A percentile compares a stretch with the other conserved stretches of the same genome.
These are phyloP conservation scores for Annona cherimola DNA, from an alignment of 164 flowering plant genomes.

Conservation along the genomic window DNA sequence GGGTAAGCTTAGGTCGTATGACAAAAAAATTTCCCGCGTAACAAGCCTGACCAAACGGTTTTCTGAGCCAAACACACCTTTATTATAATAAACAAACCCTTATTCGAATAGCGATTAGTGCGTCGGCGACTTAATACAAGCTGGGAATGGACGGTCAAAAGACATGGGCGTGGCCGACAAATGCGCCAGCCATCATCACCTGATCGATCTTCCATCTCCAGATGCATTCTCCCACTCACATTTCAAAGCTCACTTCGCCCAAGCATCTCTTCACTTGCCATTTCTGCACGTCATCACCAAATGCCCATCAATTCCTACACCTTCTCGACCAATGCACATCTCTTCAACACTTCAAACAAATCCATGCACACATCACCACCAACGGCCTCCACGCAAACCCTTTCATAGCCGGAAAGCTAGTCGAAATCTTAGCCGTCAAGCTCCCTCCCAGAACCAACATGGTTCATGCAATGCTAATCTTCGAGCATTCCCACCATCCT, in stretches of 20 bases:
- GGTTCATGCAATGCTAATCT: slow-evolving; percentile 14
- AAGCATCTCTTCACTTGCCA: not conserved
- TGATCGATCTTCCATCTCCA: not conserved
- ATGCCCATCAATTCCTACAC: slow-evolving; percentile 6
- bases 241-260: not conserved
- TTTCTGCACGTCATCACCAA: not conserved
- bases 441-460: slow-evolving; percentile 12
- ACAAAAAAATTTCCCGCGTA: no score
- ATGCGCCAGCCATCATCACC: no score
- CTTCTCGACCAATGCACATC: slow-evolving; percentile 11
- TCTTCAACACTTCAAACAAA: slow-evolving; percentile 15
- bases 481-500: slow-evolving; percentile 14
- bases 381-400: slow-evolving; percentile 18
- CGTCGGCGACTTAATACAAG: no score
- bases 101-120: no score
- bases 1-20: no score
- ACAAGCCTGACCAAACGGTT: no score
- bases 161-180: no score
- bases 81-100: no score
- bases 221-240: not conserved
- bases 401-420: slow-evolving; percentile 19
- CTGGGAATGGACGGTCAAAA: no score
- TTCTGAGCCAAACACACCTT: no score
- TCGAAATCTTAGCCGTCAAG: slow-evolving; percentile 21
- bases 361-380: slow-evolving; percentile 22